Conservation (phyloP, 805 yeast species). For the Zygosaccharomyces gambellarensis region DNA sequence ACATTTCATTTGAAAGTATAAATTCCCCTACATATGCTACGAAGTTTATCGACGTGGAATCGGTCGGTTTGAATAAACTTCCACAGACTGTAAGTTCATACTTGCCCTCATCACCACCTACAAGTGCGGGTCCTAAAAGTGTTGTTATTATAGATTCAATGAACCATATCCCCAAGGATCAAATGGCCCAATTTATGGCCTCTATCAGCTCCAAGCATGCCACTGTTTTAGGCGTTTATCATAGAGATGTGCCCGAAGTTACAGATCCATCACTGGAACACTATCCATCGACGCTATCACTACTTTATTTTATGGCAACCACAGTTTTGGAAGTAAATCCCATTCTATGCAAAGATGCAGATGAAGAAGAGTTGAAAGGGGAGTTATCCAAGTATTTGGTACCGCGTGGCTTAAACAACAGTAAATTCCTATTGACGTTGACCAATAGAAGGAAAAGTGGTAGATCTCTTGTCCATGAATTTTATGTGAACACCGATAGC, state of each 20-base stretch:
- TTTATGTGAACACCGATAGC: constrained; percentile 44
- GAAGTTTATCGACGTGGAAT: constrained; percentile 45
- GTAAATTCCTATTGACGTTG: constrained; percentile 45
- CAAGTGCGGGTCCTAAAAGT: constrained; percentile 26
- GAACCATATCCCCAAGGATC: constrained; percentile 47
- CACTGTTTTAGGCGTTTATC: constrained; percentile 46
- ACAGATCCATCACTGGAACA: constrained; percentile 31
- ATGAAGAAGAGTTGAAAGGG: constrained; percentile 46
- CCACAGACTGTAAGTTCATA: constrained; percentile 20
- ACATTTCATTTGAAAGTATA: constrained; percentile 64
- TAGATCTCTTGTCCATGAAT: constrained; percentile 56
- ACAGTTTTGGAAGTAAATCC: constrained; percentile 63
- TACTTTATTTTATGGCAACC: constrained; percentile 69
- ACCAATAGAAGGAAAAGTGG: constrained; percentile 82
- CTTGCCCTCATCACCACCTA: constrained; percentile 18
- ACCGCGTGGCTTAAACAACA: constrained; percentile 49
- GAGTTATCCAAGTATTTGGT: constrained; percentile 40
- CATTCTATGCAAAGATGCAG: constrained; percentile 25
- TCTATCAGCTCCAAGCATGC: constrained; percentile 44
- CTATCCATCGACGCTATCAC: constrained; percentile 49
- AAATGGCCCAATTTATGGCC: constrained; percentile 48
- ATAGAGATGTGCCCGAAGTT: constrained; percentile 40
- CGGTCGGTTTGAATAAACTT: constrained; percentile 16
- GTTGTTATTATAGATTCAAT: constrained; percentile 63
- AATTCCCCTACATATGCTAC: constrained; percentile 47